Evolutionary conservation across 1,284 basidiomycete species (phyloP), one percentile per base, ranked within the genome.

Genomic region (Apiotrichum akiyoshidainum): DNA sequence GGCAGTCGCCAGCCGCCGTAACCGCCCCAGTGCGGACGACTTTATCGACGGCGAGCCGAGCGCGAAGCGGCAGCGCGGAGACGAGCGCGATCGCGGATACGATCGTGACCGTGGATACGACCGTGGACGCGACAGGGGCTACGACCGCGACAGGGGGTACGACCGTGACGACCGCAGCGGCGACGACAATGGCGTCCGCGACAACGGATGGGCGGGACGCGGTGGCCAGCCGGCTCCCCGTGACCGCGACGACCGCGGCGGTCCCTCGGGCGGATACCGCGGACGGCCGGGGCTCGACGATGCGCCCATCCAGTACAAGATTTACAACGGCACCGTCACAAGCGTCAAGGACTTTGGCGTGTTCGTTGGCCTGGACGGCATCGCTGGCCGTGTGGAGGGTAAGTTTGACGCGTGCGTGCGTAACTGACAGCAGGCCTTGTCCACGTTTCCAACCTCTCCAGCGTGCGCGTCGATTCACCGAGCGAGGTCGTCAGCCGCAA

Each of bases 311-410:
- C 74, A 97, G 42, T 97, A 88, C 85, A 98, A 98, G 81, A 92
- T 98, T 48, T 99, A 99, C 79, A 83, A 85, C 59, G 95, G 93
- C 9, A 87, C 85, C 58, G 87, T 99, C 26, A 83, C 88, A 7
- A 86, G 88, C 19, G 72, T 98, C 70, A 92, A 91, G 75, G 95
- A 99, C 66, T 99, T 98, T 76, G 95, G 95, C 54, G 93, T 91
- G 0, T 99, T 99, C 71, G 88, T 97, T 50, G 83, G 84, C 33
- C 78, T 99, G 5, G 92, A 98, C 65, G 95, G 94, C 44, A 80
- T 99, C 51, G 79, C 81, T 16, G 93, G 92, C 13, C 83, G 91
- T 44, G 86, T 84, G 14, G 95, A 99, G 82, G 93, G 93, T 90
- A 78, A 64, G 84, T 80, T 39, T 1, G 11, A 1, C 26, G 2